phyloP scores from a whole-genome alignment of 805 yeast genomes.

The Ogataea haglerorum region DNA sequence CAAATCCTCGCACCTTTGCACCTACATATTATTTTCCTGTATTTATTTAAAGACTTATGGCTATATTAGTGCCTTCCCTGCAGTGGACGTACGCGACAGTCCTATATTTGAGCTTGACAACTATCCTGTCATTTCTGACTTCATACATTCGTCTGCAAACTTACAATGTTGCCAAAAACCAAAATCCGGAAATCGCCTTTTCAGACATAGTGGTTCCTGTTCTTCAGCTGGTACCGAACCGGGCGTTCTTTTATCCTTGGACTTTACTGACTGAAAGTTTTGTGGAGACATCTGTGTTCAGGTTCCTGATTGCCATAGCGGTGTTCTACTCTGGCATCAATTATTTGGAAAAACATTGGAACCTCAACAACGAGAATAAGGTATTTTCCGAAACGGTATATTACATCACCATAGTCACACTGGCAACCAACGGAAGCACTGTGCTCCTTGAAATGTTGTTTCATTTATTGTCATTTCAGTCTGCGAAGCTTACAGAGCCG shows the following conservation, averaged over 20 bases:
- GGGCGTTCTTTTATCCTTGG: conserved; percentile 58
- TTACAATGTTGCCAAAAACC: conserved; percentile 25
- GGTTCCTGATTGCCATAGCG: conserved; percentile 39
- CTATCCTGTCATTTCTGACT: conserved; percentile 39
- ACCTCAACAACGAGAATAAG: conserved; percentile 17
- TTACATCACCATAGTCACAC: conserved; percentile 51
- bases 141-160: conserved; percentile 39
- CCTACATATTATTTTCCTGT: too few species aligned
- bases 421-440: conserved; percentile 52
- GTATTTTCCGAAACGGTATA: conserved; percentile 41
- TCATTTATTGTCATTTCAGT: conserved; percentile 33
- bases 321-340: conserved; percentile 40
- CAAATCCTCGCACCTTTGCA: too few species aligned
- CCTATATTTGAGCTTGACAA: conserved; percentile 39
- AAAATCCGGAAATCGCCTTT: conserved; percentile 30
- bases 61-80: neutral
- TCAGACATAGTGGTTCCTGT: conserved; percentile 45
- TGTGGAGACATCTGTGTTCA: conserved; percentile 51
- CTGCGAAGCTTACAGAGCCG: conserved; percentile 42
- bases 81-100: conserved; percentile 47
- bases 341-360: conserved; percentile 52
- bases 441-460: conserved; percentile 35
- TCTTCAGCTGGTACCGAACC: conserved; percentile 61
- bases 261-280: conserved; percentile 61
- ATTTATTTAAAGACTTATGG: neutral